phyloP scores from a whole-genome alignment of 495 filamentous ascomycete genomes.

The Pseudoneurospora amorphoporcata region DNA sequence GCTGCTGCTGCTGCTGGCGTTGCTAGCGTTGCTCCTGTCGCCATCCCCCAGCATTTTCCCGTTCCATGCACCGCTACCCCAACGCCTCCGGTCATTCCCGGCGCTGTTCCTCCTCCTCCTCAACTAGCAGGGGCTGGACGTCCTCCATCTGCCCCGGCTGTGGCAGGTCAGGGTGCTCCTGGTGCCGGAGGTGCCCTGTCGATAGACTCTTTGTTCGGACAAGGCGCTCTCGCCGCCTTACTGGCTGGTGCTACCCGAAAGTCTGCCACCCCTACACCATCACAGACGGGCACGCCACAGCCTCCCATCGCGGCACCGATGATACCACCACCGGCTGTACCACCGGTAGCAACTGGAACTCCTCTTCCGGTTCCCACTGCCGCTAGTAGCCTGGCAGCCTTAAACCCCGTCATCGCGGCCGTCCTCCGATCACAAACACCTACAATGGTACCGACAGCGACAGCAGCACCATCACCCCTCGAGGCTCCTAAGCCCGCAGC shows the following conservation, averaged over 20 bases:
- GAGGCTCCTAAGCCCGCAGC: conserved; percentile 3
- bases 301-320: conserved; percentile 25
- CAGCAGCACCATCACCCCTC: not conserved
- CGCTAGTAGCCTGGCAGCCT: not conserved
- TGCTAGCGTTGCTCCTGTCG: not conserved
- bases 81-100: conserved; percentile 17
- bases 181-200: conserved; percentile 23
- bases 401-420: conserved; percentile 2
- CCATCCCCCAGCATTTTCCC: conserved; percentile 13
- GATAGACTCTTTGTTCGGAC: conserved; percentile 41
- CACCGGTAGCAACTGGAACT: not conserved
- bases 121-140: conserved; percentile 16
- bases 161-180: conserved; percentile 9
- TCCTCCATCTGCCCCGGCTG: conserved; percentile 15
- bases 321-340: conserved; percentile 7
- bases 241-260: conserved; percentile 28
- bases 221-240: conserved; percentile 41
- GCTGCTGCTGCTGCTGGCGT: conserved; percentile 14
- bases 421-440: conserved; percentile 15
- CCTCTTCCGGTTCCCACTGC: conserved; percentile 8
- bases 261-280: conserved; percentile 32
- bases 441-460: conserved; percentile 15
- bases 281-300: conserved; percentile 29
- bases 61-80: conserved; percentile 13
- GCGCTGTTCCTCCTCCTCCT: conserved; percentile 10